A percentile compares a stretch with the other conserved stretches of the same genome.
phyloP scores from a whole-genome alignment of 306 rosid genomes.

The Oxytropis ochrocephala region DNA sequence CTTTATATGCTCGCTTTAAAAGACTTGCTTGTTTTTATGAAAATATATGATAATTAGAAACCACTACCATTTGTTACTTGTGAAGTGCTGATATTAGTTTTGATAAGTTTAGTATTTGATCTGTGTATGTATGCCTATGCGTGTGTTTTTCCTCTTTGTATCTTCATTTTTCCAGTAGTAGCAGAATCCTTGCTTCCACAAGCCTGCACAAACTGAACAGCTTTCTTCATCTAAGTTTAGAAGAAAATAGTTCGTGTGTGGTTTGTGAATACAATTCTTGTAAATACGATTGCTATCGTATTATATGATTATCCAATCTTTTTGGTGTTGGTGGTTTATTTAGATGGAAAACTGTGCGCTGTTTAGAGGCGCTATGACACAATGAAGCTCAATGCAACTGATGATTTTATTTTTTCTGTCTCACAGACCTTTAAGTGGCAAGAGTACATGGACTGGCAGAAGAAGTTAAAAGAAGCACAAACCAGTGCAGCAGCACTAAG shows the following conservation, averaged over 20 bases:
- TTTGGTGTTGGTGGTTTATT: neutral
- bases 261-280: neutral
- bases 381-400: slow-evolving; percentile 11
- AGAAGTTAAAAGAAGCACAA: slow-evolving; percentile 63
- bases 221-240: neutral
- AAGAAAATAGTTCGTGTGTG: neutral
- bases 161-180: neutral
- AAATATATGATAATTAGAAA: neutral
- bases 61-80: neutral
- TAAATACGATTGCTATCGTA: neutral
- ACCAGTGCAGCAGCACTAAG: slow-evolving; percentile 62
- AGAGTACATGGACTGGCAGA: slow-evolving; percentile 65
- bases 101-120: neutral
- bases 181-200: slow-evolving; percentile 7
- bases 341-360: neutral
- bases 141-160: neutral
- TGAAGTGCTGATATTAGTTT: neutral
- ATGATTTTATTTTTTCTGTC: slow-evolving; percentile 24
- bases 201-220: slow-evolving; percentile 3
- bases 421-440: slow-evolving; percentile 90
- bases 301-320: neutral
- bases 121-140: neutral
- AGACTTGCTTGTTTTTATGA: neutral
- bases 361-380: neutral
- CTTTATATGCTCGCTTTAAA: neutral